These are phyloP conservation scores for Hericium alpestre DNA, from an alignment of 768 basidiomycete species.

Conservation along the genomic window DNA sequence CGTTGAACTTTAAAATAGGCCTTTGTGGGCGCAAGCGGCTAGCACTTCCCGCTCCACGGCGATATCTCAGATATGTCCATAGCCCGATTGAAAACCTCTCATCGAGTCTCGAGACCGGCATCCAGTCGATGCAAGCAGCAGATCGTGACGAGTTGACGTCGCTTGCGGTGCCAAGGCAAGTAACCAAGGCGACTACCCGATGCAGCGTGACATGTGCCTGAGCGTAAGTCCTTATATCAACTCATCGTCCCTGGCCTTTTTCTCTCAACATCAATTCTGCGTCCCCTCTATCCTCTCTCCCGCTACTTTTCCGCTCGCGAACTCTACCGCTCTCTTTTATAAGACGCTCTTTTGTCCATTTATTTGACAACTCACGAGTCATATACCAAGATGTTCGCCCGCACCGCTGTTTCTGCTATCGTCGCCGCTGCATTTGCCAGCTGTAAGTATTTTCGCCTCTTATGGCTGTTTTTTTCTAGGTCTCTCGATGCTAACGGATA, in stretches of 20 bases:
- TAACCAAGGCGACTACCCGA: neutral
- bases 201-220: neutral
- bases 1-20: no score
- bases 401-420: slow-evolving; percentile 28
- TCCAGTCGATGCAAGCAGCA: no score
- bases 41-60: no score
- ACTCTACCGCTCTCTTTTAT: neutral
- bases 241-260: neutral
- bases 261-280: neutral
- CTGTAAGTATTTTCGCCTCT: slow-evolving; percentile 21
- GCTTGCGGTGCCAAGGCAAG: neutral
- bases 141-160: no score
- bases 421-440: slow-evolving; percentile 37
- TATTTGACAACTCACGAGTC: neutral
- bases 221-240: neutral
- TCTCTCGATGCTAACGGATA: neutral
- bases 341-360: neutral
- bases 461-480: neutral
- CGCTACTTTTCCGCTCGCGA: neutral
- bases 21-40: no score
- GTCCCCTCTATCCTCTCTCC: neutral
- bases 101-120: no score
- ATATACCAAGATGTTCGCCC: slow-evolving; percentile 25
- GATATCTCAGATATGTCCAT: no score
- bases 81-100: no score